Conservation (phyloP, 805 yeast genomes). For the Yarrowia sp. region DNA sequence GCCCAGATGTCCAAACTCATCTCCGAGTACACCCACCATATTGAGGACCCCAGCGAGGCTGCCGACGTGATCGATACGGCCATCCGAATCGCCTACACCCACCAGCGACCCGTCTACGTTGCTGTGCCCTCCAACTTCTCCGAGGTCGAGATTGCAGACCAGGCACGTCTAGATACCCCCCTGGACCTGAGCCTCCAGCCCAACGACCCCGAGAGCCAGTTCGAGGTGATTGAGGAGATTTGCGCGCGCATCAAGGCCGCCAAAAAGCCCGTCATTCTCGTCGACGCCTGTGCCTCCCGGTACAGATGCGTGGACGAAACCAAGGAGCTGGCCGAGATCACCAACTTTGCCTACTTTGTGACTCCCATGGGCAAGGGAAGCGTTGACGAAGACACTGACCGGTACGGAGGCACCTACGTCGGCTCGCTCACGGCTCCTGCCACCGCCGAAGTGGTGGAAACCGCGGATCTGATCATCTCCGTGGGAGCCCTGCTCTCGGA, state of each 20-base stretch:
- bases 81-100: conserved; percentile 70
- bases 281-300: conserved; percentile 87
- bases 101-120: conserved; percentile 82
- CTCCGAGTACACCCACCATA: conserved; percentile 67
- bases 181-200: conserved; percentile 65
- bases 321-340: conserved; percentile 63
- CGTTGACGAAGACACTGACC: conserved; percentile 71
- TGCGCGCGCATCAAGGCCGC: conserved; percentile 62
- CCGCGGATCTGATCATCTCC: conserved; percentile 75
- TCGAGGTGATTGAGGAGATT: conserved; percentile 64
- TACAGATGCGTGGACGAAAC: conserved; percentile 74
- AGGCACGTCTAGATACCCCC: conserved; percentile 62
- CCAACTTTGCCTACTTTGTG: conserved; percentile 81
- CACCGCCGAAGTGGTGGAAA: conserved; percentile 74
- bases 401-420: conserved; percentile 85
- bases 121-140: conserved; percentile 85
- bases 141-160: conserved; percentile 64
- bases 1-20: conserved; percentile 78
- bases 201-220: conserved; percentile 67
- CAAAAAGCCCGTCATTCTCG: conserved; percentile 73
- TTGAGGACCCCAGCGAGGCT: conserved; percentile 69
- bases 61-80: conserved; percentile 76
- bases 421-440: conserved; percentile 80
- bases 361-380: conserved; percentile 92
- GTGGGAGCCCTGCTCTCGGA: conserved; percentile 86